Conservation (phyloP, 768 basidiomycete species). For the Russula dissimulans region DNA sequence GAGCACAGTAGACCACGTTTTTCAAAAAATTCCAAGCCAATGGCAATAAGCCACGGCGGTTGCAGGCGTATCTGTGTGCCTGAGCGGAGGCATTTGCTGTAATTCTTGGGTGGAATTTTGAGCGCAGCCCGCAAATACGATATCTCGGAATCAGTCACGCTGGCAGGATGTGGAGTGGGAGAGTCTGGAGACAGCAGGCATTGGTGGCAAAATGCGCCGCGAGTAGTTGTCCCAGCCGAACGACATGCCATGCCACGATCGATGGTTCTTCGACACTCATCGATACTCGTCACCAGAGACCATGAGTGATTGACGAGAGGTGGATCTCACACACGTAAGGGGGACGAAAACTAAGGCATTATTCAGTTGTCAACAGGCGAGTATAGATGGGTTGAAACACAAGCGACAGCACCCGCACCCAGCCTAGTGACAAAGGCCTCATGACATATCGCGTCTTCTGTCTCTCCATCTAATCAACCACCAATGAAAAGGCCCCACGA, state of each 20-base stretch:
- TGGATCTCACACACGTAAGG: not conserved
- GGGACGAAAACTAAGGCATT: not conserved
- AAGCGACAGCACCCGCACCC: not conserved
- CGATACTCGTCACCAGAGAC: too few relatives aligned
- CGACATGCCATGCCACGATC: not conserved
- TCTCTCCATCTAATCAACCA: not conserved
- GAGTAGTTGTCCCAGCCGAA: not conserved
- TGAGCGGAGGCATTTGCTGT: not conserved
- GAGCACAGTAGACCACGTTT: not conserved
- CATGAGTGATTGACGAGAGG: not conserved
- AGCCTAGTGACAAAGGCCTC: not conserved
- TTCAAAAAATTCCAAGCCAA: not conserved
- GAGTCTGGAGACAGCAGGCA: not conserved
- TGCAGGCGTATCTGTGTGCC: not conserved
- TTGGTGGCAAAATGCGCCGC: not conserved
- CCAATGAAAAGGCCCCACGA: not conserved
- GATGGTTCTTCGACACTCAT: too few relatives aligned
- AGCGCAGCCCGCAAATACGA: not conserved
- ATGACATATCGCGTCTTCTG: not conserved
- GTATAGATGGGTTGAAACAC: not conserved
- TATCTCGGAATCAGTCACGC: not conserved
- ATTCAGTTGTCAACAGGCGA: too few relatives aligned
- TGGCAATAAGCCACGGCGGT: not conserved
- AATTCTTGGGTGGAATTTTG: not conserved
- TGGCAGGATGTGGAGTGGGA: not conserved